These are phyloP conservation scores for Salix viminalis DNA, from an alignment of 345 rosid genomes.

Conservation along the genomic window DNA sequence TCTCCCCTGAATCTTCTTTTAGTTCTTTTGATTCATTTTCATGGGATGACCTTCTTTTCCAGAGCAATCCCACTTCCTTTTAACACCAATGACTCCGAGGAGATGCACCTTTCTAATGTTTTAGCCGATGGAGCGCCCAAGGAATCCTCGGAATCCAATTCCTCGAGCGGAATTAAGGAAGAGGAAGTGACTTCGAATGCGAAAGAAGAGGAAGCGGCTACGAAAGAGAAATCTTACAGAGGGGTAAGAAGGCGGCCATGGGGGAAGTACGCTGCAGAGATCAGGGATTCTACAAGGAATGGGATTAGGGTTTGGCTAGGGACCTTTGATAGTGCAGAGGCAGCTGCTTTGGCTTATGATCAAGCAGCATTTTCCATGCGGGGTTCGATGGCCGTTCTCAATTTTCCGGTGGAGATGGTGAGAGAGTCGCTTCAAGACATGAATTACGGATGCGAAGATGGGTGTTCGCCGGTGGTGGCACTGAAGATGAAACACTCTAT, in stretches of 20 bases:
- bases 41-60: slow-evolving; percentile 37
- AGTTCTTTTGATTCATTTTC: slow-evolving; percentile 29
- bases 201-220: not conserved
- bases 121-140: slow-evolving; percentile 29
- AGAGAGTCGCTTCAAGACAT: slow-evolving; percentile 41
- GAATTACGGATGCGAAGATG: slow-evolving; percentile 30
- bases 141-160: slow-evolving; percentile 35
- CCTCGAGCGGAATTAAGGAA: slow-evolving; percentile 19
- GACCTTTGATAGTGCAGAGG: slow-evolving; percentile 44
- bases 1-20: slow-evolving; percentile 34
- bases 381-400: slow-evolving; percentile 39
- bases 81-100: slow-evolving; percentile 37
- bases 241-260: slow-evolving; percentile 49
- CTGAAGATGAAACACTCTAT: slow-evolving; percentile 39
- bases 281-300: slow-evolving; percentile 39
- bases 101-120: slow-evolving; percentile 36
- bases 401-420: slow-evolving; percentile 40
- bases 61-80: slow-evolving; percentile 34
- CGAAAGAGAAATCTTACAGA: slow-evolving; percentile 32
- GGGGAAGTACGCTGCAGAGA: slow-evolving; percentile 55
- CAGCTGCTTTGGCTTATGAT: slow-evolving; percentile 45
- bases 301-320: slow-evolving; percentile 49
- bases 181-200: slow-evolving; percentile 32
- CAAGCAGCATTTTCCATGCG: slow-evolving; percentile 46
- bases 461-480: slow-evolving; percentile 43